Base-by-base conservation (phyloP, 345 rosid species). In the thale cress (Arabidopsis thaliana) region DNA sequence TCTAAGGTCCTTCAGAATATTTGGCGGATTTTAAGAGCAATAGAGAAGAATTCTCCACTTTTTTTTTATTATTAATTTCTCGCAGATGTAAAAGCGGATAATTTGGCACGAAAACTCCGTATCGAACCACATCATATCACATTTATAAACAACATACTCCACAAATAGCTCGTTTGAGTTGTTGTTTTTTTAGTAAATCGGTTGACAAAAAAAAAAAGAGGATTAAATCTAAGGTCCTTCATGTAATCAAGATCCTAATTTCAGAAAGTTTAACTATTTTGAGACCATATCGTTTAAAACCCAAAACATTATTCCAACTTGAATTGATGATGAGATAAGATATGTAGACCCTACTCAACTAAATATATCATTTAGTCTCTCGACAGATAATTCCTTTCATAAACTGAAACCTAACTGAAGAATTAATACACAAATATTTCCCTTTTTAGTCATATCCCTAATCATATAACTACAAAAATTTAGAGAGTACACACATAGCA, bases 271-370 rank as follows among this genome's bases (percentile, higher is more conserved):
- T 51, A 4, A 10, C 13, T 44, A 51, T 51, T 10, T 25, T 24
- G 3, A 48, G 52, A 46, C 34, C 34, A 60, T 24, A 9, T 14
- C 20, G 11, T 60, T 8, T 12, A 8, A 56, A 34, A 23, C 7
- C 48, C 25, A 34, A 34, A 14, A 55, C 41, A 10, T 55, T 13
- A 40, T 40, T 37, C 62, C 45, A 52, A 51, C 45, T 51, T 34
- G 41, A 73, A 14, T 34, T 65, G 63, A 65, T 65, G 63, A 65
- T 56, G 49, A 16, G 57, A 41, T 36, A 7, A 23, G 57, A 23
- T 52, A 5, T 45, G 48, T 53, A 42, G 45, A 53, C 69, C 45
- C 36, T 41, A 22, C 22, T 14, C 20, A 12, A 32, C 5, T 51
- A 63, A 8, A 41, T 14, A 53, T 30, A 22, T 44, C 44, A 52